A percentile compares a stretch with the other conserved stretches of the same genome.
phyloP scores from a whole-genome alignment of 176 grass and related monocot species.

The Carex kokanica region DNA sequence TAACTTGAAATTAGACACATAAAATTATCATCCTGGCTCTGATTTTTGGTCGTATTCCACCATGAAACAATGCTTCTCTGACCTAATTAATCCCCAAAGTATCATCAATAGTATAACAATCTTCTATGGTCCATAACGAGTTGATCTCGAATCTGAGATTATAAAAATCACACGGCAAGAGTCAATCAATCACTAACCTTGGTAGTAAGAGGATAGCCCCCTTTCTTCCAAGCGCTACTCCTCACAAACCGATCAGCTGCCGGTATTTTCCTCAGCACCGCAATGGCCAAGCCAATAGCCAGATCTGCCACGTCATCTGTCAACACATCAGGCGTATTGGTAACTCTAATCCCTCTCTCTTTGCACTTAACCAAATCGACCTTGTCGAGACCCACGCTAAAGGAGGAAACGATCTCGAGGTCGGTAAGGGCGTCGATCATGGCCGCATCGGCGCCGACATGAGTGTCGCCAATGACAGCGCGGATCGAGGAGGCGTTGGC shows the following conservation, averaged over 20 bases:
- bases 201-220: conserved; percentile 46
- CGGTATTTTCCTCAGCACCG: conserved; percentile 50
- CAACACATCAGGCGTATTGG: conserved; percentile 95
- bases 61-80: background rate
- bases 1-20: background rate
- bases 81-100: background rate
- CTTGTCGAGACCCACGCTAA: conserved; percentile 78
- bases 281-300: conserved; percentile 72
- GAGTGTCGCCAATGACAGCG: conserved; percentile 51
- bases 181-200: conserved; percentile 37
- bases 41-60: background rate
- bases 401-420: conserved; percentile 85
- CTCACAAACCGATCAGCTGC: conserved; percentile 63
- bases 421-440: conserved; percentile 62
- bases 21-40: background rate
- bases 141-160: background rate
- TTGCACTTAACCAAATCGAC: conserved; percentile 75
- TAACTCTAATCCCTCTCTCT: conserved; percentile 65
- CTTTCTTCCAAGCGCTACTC: conserved; percentile 46
- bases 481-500: conserved; percentile 54
- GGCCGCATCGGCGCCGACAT: conserved; percentile 36
- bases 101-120: background rate
- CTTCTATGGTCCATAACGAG: background rate
- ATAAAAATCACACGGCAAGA: background rate
- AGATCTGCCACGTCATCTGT: conserved; percentile 96